These are phyloP conservation scores for Clarireedia hainanense DNA, from an alignment of 2,329 filamentous ascomycete species.

Conservation along the genomic window DNA sequence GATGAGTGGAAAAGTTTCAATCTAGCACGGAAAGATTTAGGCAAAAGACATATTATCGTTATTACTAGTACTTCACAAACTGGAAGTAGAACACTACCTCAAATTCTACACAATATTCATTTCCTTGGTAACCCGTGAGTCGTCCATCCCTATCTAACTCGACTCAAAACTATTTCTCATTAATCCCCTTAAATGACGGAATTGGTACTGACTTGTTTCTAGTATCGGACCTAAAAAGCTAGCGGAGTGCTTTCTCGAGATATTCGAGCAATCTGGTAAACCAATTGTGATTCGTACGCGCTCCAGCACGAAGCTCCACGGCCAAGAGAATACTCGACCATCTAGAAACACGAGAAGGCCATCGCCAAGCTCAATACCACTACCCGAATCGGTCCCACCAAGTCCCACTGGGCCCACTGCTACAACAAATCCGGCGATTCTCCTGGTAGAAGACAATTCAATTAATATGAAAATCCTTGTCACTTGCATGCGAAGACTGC, in stretches of 20 bases:
- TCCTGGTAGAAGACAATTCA: conserved; percentile 31
- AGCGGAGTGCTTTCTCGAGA: background rate
- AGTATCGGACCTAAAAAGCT: conserved; percentile 2
- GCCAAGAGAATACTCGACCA: background rate
- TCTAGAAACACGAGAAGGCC: background rate
- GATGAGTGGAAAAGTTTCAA: background rate
- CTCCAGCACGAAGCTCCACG: no score
- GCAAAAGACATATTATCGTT: background rate
- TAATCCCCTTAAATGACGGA: no score
- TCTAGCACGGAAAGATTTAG: background rate
- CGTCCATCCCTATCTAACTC: no score
- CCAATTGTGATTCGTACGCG: background rate
- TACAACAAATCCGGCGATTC: background rate
- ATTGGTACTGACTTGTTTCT: background rate
- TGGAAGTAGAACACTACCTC: background rate
- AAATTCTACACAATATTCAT: conserved; percentile 1
- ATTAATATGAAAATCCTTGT: conserved; percentile 29
- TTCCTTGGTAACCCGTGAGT: conserved; percentile 6
- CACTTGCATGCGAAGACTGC: conserved; percentile 12
- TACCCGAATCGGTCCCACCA: background rate
- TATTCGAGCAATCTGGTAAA: background rate
- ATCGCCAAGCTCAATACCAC: background rate
- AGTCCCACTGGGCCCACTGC: no score
- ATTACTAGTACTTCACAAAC: background rate
- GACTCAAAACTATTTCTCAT: background rate